Conservation (phyloP, 1,284 basidiomycete genomes). For the Anthracocystis panici-leucophaei region DNA sequence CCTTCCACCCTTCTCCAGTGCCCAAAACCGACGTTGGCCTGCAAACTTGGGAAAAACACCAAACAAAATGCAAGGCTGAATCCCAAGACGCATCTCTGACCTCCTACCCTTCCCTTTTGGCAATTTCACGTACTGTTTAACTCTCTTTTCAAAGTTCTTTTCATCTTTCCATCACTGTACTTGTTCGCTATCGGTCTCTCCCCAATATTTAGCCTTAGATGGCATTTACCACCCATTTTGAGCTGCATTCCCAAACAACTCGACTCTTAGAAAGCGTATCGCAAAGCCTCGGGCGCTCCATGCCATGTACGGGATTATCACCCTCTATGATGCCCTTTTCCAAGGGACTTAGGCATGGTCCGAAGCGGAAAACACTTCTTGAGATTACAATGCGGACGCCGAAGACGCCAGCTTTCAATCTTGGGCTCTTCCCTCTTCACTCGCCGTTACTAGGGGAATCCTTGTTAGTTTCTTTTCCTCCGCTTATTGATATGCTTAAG, state of each 20-base stretch:
- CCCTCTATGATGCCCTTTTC: no score
- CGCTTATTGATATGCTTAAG: no score
- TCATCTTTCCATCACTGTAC: slow-evolving; percentile 6
- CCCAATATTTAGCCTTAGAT: slow-evolving; percentile 6
- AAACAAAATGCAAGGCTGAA: slow-evolving; percentile 2
- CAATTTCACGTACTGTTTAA: slow-evolving; percentile 7
- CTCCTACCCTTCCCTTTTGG: slow-evolving; percentile 6
- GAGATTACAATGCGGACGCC: no score
- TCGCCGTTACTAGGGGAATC: no score
- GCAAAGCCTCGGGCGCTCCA: no score
- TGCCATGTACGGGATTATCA: no score
- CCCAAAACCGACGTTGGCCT: slow-evolving; percentile 5
- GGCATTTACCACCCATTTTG: slow-evolving; percentile 6
- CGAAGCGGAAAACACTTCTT: no score
- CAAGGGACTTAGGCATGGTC: no score
- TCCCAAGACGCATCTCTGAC: slow-evolving; percentile 6
- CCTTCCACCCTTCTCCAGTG: slow-evolving; percentile 4
- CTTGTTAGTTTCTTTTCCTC: no score
- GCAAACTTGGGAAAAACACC: slow-evolving; percentile 5
- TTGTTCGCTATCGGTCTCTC: slow-evolving; percentile 5
- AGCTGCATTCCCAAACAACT: slow-evolving; percentile 6
- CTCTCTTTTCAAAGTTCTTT: slow-evolving; percentile 5
- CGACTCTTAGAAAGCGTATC: slow-evolving; percentile 6
- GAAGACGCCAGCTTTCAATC: no score
- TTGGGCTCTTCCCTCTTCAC: no score